Evolutionary conservation across 2,329 filamentous ascomycete genomes (phyloP), one percentile per base, ranked within the genome.

Genomic region (Penicillium sp.): DNA sequence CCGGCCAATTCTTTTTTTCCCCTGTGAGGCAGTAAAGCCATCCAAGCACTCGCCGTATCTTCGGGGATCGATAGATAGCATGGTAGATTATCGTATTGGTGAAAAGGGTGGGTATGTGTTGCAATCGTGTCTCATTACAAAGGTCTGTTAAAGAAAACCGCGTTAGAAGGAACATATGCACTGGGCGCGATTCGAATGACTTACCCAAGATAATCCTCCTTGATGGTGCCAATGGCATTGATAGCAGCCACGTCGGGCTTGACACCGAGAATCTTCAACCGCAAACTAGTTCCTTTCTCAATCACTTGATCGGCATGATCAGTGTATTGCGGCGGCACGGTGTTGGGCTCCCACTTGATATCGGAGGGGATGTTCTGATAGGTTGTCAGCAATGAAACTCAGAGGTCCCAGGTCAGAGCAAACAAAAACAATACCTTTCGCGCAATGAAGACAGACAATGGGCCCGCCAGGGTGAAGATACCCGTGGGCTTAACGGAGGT

Each of bases 181-280:
- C 5, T 27, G 27, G 8, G 33, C 17, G 35, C 12, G 0, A 15
- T 41, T 9, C 12, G 25, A 33, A 47, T 6, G 23, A 70, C 76
- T 64, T 64, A 80, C 78, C 79, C 79, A 64, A 81, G 72, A 63
- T 75, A 81, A 67, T 80, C 85, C 73, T 89, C 93, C 78, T 96
- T 96, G 79, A 99, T 97, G 66, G 91, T 97, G 60, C 93, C 94
- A 75, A 99, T 96, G 38, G 93, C 94, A 83, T 90, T 97, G 85
- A 99, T 96, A 73, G 91, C 89, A 61, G 91, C 91, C 51, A 97
- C 91, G 74, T 97, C 94, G 63, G 90, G 93, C 76, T 96, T 86
- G 50, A 93, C 90, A 76, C 94, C 94, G 68, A 97, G 91, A 63
- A 99, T 88, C 79, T 97, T 97, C 64, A 97, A 86, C 47, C 94